Evolutionary conservation across 495 filamentous ascomycete genomes (phyloP), one percentile per base, ranked within the genome.

Genomic region (Copromyces sp.): DNA sequence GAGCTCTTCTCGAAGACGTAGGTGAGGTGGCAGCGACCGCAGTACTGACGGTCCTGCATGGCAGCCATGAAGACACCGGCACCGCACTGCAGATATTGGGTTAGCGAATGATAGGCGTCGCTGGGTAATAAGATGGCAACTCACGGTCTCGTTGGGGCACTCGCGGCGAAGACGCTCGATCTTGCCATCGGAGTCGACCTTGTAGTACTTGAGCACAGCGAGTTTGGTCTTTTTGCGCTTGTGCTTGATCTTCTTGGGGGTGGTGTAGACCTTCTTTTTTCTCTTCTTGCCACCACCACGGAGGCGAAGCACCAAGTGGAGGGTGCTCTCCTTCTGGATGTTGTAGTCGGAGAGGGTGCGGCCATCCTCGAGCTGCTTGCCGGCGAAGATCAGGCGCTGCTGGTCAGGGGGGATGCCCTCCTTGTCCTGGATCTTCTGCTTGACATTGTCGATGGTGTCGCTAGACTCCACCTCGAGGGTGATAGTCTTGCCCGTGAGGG

Each of bases 221-320:
- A 99, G 89, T 91, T 99, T 99, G 89, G 92, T 97, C 94, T 90
- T 90, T 92, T 98, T 98, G 87, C 94, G 91, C 93, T 98, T 99
- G 88, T 99, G 95, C 94, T 99, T 99, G 92, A 99, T 99, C 92
- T 99, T 99, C 94, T 99, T 99, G 82, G 95, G 95, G 78, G 96
- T 99, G 81, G 93, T 98, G 90, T 99, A 99, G 73, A 99, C 95
- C 94, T 99, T 99, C 95, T 99, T 99, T 93, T 99, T 99, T 79
- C 95, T 88, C 93, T 99, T 99, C 93, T 99, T 99, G 81, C 85
- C 93, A 85, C 95, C 95, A 83, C 91, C 91, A 89, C 95, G 96
- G 73, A 99, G 94, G 82, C 96, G 94, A 75, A 99, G 91, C 77
- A 99, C 96, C 76, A 98, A 88, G 87, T 99, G 95, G 75, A 99